phyloP scores from a whole-genome alignment of 2,329 filamentous ascomycete species.

The Alternaria burnsii region DNA sequence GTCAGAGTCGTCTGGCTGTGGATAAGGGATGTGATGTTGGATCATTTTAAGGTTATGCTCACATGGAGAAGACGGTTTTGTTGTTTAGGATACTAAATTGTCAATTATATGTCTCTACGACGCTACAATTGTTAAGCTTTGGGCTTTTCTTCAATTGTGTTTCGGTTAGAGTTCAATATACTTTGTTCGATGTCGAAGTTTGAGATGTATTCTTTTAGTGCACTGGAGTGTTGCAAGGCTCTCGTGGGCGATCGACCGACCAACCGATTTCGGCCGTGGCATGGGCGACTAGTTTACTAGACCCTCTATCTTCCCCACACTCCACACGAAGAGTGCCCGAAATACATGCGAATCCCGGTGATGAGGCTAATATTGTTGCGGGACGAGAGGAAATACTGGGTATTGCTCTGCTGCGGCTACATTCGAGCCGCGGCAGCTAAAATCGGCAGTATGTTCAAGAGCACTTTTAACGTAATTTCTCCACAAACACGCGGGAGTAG shows the following conservation, averaged over 20 bases:
- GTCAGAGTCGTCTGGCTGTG: no score
- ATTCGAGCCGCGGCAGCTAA: conserved; percentile 13
- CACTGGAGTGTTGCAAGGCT: background rate
- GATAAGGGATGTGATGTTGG: background rate
- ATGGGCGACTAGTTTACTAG: background rate
- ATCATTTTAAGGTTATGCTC: background rate
- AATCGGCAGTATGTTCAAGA: conserved; percentile 11
- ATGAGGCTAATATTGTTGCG: background rate
- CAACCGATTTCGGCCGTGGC: conserved; percentile 4
- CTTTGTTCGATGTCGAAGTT: background rate
- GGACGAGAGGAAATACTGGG: background rate
- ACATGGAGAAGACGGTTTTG: background rate
- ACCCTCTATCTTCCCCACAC: conserved; percentile 2
- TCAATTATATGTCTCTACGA: background rate
- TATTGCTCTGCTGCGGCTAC: background rate
- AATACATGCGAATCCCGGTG: background rate
- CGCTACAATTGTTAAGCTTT: background rate
- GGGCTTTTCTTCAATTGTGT: background rate
- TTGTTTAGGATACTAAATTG: background rate
- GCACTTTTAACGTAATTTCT: conserved; percentile 1
- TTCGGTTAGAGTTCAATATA: no score
- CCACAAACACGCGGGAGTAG: background rate
- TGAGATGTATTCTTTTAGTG: background rate
- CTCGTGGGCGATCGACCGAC: background rate
- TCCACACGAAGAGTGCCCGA: background rate